Evolutionary conservation across 306 rosid species (phyloP), one percentile per base, ranked within the genome.

Genomic region (Begonia masoniana): DNA sequence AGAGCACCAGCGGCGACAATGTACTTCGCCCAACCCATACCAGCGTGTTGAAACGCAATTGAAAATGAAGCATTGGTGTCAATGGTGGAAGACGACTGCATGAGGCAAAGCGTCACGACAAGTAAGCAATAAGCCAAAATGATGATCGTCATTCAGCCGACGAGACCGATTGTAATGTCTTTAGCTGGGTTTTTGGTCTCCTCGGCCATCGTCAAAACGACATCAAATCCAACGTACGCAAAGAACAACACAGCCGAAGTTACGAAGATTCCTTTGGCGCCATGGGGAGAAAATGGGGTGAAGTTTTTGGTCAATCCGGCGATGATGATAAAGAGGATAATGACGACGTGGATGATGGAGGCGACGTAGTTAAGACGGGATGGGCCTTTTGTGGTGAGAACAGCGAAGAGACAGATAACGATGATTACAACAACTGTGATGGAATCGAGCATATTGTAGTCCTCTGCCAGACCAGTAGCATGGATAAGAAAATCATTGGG

Each of bases 131-230:
- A 88, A 0, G 53, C 9, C 0, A 41, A 0, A 0, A 88, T 80
- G 9, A 75, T 79, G 10, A 88, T 54, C 0, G 67, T 71, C 95
- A 85, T 88, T 6, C 95, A 88, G 0, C 87, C 87, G 0, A 88
- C 84, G 2, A 88, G 84, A 2, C 95, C 97, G 16, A 85, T 82
- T 5, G 97, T 95, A 52, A 88, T 88, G 73, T 88, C 97, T 10
- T 42, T 64, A 0, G 55, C 89, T 0, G 97, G 97, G 47, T 88
- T 76, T 47, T 82, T 88, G 1, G 97, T 88, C 15, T 88, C 97
- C 51, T 88, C 95, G 0, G 97, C 97, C 95, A 88, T 70, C 11
- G 97, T 85, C 10, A 95, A 42, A 12, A 88, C 86, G 0, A 87
- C 95, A 10, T 88, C 97, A 4, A 88, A 88, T 2, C 97, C 97